Percentiles rank a stretch among this genome's conserved stretches.
Evolutionary conservation across 73 alveolate genomes (phyloP).

Genomic region (Paramecium octaurelia): DNA sequence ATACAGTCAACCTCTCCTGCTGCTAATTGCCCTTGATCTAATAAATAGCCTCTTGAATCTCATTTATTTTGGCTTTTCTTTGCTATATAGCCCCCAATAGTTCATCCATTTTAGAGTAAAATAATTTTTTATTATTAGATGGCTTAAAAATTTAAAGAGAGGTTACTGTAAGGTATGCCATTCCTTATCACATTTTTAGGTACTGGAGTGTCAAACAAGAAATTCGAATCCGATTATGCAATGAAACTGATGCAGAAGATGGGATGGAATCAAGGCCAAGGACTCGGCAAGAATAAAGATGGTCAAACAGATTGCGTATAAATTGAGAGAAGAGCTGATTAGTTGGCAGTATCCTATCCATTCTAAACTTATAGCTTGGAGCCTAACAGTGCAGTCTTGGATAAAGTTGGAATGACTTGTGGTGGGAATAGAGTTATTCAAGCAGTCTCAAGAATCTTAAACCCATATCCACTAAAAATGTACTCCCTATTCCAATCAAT

Average conservation of each 20-base stretch:
- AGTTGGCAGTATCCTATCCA: background rate
- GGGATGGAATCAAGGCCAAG: constrained; percentile 44
- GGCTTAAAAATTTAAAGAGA: constrained; percentile 18
- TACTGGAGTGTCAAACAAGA: constrained; percentile 17
- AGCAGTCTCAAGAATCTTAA: constrained; percentile 20
- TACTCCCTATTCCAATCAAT: background rate
- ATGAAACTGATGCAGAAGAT: constrained; percentile 29
- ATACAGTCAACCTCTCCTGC: background rate
- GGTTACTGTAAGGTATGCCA: background rate
- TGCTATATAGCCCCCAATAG: background rate
- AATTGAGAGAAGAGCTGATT: constrained; percentile 29
- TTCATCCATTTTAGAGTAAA: constrained; percentile 7
- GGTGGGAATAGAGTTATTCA: constrained; percentile 48
- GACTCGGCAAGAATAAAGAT: constrained; percentile 13
- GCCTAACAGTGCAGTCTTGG: background rate
- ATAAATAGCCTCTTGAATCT: background rate
- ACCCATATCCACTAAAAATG: constrained; percentile 13
- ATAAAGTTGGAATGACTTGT: constrained; percentile 24
- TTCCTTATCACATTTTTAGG: background rate
- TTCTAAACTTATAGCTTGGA: background rate
- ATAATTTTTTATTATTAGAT: constrained; percentile 6
- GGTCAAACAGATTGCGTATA: constrained; percentile 9
- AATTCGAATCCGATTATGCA: constrained; percentile 30
- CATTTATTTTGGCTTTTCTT: background rate
- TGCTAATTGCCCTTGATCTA: background rate